A percentile compares a stretch with the other conserved stretches of the same genome.
Conservation (phyloP, 2,329 filamentous ascomycete genomes). For the Phyllosticta citriasiana region DNA sequence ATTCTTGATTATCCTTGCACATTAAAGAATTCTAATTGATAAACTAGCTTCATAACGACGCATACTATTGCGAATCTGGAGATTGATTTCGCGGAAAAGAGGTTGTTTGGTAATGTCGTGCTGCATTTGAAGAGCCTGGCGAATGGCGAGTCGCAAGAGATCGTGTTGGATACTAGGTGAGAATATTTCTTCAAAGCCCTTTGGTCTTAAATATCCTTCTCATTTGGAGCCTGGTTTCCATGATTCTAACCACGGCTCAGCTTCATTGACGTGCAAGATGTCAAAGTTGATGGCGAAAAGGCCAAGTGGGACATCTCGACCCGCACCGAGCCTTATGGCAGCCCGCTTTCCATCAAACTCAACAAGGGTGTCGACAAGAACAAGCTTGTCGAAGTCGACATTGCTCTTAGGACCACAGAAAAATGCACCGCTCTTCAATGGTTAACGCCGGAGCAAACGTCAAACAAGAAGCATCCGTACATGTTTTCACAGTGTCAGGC, state of each 20-base stretch:
- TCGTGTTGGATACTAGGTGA: slow-evolving; percentile 73
- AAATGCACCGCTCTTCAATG: slow-evolving; percentile 90
- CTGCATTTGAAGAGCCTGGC: slow-evolving; percentile 70
- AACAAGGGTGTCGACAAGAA: slow-evolving; percentile 37
- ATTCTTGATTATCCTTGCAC: background rate
- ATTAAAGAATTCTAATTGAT: background rate
- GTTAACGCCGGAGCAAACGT: slow-evolving; percentile 87
- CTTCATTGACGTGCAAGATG: slow-evolving; percentile 60
- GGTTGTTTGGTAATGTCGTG: slow-evolving; percentile 65
- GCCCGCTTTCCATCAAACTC: slow-evolving; percentile 54
- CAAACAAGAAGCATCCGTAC: slow-evolving; percentile 91
- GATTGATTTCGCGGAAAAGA: slow-evolving; percentile 73
- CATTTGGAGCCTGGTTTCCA: background rate
- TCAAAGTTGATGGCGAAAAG: slow-evolving; percentile 57
- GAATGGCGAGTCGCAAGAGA: slow-evolving; percentile 55
- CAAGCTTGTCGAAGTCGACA: slow-evolving; percentile 42
- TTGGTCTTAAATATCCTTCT: background rate
- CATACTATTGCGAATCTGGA: slow-evolving; percentile 75
- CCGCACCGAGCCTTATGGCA: slow-evolving; percentile 63
- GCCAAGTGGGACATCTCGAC: slow-evolving; percentile 62
- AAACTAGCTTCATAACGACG: slow-evolving; percentile 55
- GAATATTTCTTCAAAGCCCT: slow-evolving; percentile 1
- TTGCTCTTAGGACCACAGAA: slow-evolving; percentile 70
- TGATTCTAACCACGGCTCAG: slow-evolving; percentile 24
- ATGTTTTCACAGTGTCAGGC: slow-evolving; percentile 98